Evolutionary conservation across 495 filamentous ascomycete species (phyloP).

Genomic region (Penicillium canariense): DNA sequence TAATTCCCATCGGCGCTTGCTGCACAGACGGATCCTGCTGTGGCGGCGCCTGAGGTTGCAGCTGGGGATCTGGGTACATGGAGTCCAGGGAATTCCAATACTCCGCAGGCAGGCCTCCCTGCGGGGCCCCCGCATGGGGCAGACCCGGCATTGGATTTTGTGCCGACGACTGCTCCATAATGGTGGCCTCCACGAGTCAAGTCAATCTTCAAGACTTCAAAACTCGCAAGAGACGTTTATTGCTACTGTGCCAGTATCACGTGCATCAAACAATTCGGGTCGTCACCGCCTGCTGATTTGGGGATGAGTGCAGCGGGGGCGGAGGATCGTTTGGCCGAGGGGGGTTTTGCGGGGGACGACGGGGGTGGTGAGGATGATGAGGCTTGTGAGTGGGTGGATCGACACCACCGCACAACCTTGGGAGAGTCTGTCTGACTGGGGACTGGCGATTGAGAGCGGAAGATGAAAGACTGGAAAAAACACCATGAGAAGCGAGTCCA

Average conservation of each 20-base stretch:
- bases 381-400: too few relatives aligned
- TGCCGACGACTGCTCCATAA: conserved; percentile 43
- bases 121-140: conserved; percentile 28
- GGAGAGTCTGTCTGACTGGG: too few relatives aligned
- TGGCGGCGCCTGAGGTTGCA: conserved; percentile 25
- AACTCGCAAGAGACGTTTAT: conserved; percentile 10
- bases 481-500: background rate
- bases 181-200: conserved; percentile 4
- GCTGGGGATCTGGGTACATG: conserved; percentile 32
- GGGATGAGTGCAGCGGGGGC: background rate
- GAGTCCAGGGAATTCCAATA: conserved; percentile 42
- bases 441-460: too few relatives aligned
- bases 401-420: too few relatives aligned
- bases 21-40: conserved; percentile 27
- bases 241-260: conserved; percentile 10
- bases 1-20: conserved; percentile 33
- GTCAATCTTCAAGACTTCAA: background rate
- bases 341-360: background rate
- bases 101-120: conserved; percentile 28
- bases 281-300: conserved; percentile 3
- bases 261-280: background rate
- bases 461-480: background rate
- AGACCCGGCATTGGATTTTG: conserved; percentile 36
- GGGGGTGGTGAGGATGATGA: too few relatives aligned
- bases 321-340: background rate